Conservation (phyloP, 1,284 basidiomycete genomes). For the Irpex rosettiformis region DNA sequence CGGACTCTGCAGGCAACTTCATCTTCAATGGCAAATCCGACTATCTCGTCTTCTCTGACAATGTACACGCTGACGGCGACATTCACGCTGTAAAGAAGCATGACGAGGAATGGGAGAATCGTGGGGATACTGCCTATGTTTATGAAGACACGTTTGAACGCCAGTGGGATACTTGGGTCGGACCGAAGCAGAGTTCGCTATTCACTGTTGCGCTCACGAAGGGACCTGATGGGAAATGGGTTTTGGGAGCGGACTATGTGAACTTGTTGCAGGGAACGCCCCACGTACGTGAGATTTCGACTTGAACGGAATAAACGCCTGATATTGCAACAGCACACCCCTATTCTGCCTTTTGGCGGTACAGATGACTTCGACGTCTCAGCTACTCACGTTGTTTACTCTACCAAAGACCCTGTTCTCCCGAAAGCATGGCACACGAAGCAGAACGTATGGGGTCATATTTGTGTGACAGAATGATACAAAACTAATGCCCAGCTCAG, state of each 20-base stretch:
- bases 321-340: constrained; percentile 49
- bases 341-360: constrained; percentile 82
- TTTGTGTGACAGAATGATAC: background rate
- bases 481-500: constrained; percentile 31
- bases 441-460: constrained; percentile 51
- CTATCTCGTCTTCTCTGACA: constrained; percentile 71
- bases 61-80: constrained; percentile 73
- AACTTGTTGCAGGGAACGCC: constrained; percentile 62
- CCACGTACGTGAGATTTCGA: constrained; percentile 44
- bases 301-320: background rate
- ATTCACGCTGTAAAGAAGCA: constrained; percentile 61
- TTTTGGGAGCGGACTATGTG: constrained; percentile 46
- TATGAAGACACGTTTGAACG: constrained; percentile 77
- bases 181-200: constrained; percentile 65
- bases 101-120: constrained; percentile 67
- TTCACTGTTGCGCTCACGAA: constrained; percentile 61
- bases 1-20: constrained; percentile 65
- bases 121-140: constrained; percentile 73
- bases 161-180: constrained; percentile 90
- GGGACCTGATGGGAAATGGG: constrained; percentile 48
- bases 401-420: constrained; percentile 76
- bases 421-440: constrained; percentile 77
- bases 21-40: constrained; percentile 52
- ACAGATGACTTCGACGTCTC: constrained; percentile 78
- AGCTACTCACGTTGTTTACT: constrained; percentile 68